These are phyloP conservation scores for Kluyveromyces aestuarii DNA, from an alignment of 805 yeast species.

Conservation along the genomic window DNA sequence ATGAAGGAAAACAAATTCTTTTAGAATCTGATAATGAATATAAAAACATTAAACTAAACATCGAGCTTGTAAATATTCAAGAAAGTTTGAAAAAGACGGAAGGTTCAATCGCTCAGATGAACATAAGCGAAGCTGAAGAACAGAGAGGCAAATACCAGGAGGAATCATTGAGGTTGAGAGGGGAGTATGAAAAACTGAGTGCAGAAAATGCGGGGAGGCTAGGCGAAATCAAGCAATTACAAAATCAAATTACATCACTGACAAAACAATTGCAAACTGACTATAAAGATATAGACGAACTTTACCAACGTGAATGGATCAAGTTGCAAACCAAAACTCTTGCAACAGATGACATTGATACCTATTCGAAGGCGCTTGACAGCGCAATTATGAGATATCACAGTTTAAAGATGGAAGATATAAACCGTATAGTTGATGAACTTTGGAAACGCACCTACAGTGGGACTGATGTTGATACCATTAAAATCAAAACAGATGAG, in stretches of 20 bases:
- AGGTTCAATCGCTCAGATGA: conserved; percentile 35
- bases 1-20: conserved; percentile 33
- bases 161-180: conserved; percentile 42
- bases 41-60: conserved; percentile 53
- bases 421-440: conserved; percentile 79
- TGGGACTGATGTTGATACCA: conserved; percentile 92
- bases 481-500: conserved; percentile 75
- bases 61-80: conserved; percentile 44
- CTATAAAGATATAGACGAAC: conserved; percentile 54
- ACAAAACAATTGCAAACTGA: conserved; percentile 58
- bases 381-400: conserved; percentile 91
- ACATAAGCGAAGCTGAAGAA: conserved; percentile 48
- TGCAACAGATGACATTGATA: conserved; percentile 71
- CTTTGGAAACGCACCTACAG: conserved; percentile 90
- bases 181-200: conserved; percentile 44
- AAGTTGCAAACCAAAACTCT: conserved; percentile 66
- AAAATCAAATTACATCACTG: conserved; percentile 53
- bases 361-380: conserved; percentile 80
- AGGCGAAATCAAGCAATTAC: conserved; percentile 82
- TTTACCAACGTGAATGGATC: conserved; percentile 63
- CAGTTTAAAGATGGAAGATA: conserved; percentile 83
- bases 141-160: conserved; percentile 54
- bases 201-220: conserved; percentile 62
- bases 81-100: conserved; percentile 32
- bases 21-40: conserved; percentile 53